Base-by-base conservation (phyloP, 371 early-diverging fungal genomes). In the Circinella umbellata region DNA sequence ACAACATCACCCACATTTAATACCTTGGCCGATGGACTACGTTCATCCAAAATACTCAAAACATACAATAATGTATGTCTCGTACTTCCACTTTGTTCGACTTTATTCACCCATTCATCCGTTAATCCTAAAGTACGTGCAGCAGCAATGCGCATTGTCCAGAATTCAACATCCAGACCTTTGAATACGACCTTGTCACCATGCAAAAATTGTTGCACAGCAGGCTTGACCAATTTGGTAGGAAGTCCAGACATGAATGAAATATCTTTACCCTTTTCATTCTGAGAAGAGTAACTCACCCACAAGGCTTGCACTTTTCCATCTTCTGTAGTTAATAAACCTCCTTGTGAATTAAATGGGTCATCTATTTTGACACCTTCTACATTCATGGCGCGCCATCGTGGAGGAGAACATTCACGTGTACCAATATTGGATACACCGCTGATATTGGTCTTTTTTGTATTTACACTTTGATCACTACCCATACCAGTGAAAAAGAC, bases 1-100 rank as follows among this genome's bases (percentile, higher is more conserved):
- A 98, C 83, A 36, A 97, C 78, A 73, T 98, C 98, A 42, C 96
- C 93, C 0, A 93, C 94, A 70, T 89, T 80, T 65, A 92, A 73
- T 7, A 89, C 81, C 68, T 79, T 76, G 34, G 90, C 84, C 1
- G 90, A 88, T 3, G 84, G 83, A 8, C 86, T 83, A 13, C 79
- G 78, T 39, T 81, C 74, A 36, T 87, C 85, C 67, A 90, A 72
- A 34, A 88, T 78, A 18, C 89, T 88, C 27, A 93, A 78, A 13
- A 91, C 89, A 68, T 93, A 91, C 10, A 94, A 73, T 69, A 95
- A 79, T 27, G 90, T 89, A 36, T 89, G 87, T 38, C 87, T 79
- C 20, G 88, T 83, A 48, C 78, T 80, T 18, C 89, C 84, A 27
- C 91, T 86, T 35, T 73, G 73, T 73, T 94, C 94, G 20, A 96